Base-by-base conservation (phyloP, 805 yeast species). In the Starmerella davenportii region DNA sequence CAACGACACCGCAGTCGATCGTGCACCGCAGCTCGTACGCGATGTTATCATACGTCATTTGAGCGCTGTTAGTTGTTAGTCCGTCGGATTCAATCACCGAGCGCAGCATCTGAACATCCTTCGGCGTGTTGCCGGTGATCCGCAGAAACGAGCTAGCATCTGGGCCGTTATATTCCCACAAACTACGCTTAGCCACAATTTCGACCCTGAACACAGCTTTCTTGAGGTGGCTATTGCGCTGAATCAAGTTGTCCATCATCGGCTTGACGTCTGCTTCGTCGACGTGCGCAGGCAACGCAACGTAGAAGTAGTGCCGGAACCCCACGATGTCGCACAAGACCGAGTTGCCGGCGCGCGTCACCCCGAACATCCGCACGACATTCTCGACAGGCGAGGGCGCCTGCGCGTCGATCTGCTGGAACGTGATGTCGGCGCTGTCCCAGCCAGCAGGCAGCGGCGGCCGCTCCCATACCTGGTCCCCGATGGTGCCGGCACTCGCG, bases 341-440 rank as follows among this genome's bases (percentile, higher is more conserved):
- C 0, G 95, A 79, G 52, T 82, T 63, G 3, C 99, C 99, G 40
- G 72, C 76, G 18, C 52, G 70, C 1, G 96, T 84, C 30, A 92
- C 84, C 41, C 99, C 99, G 57, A 85, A 90, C 52, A 92, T 77
- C 39, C 95, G 69, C 1, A 85, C 79, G 4, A 53, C 54, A 3
- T 57, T 38, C 1, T 68, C 63, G 14, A 72, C 74, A 17, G 8
- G 17, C 9, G 36, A 21, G 13, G n/a, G 69, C 51, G 90, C 98
- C 51, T 90, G 96, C 1, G 93, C 94, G 56, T 90, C 98, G 50
- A 90, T 63, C 52, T 90, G 98, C 57, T 90, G 96, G 39, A 50
- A 48, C 1, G 35, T 18, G 15, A 47, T 34, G 15, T 36, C 50
- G 5, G 40, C 36, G 34, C 34, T 14, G 79, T 65, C 50, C 77